phyloP scores from a whole-genome alignment of 1,284 basidiomycete genomes.

The Boletus coffeatus region DNA sequence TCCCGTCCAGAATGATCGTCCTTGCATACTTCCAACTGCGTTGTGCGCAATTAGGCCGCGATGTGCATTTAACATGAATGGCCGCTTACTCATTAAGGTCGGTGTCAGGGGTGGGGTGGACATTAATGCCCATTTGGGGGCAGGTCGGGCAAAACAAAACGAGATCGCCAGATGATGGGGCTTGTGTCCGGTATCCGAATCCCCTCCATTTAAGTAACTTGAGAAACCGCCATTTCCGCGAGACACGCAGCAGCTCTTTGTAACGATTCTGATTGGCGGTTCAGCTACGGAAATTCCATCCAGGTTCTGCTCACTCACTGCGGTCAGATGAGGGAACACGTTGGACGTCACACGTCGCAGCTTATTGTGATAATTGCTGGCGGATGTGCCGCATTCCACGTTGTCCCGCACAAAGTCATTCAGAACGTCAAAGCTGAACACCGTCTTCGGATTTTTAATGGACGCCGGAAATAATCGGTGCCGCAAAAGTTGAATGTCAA shows the following conservation, averaged over 20 bases:
- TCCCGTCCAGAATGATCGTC: slow-evolving; percentile 9
- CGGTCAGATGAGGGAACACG: not conserved
- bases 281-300: too few species aligned
- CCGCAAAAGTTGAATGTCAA: not conserved
- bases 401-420: not conserved
- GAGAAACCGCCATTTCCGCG: not conserved
- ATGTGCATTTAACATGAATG: too few species aligned
- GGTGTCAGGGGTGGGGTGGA: not conserved
- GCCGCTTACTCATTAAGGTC: too few species aligned
- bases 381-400: not conserved
- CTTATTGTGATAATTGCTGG: not conserved
- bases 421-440: not conserved
- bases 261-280: not conserved
- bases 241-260: not conserved
- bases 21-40: slow-evolving; percentile 2
- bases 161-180: not conserved
- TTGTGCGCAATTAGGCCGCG: too few species aligned
- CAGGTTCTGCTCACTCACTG: not conserved
- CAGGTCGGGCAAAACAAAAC: not conserved
- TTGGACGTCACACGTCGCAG: not conserved
- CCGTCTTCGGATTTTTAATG: not conserved
- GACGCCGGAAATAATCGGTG: not conserved
- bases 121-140: not conserved
- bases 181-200: not conserved
- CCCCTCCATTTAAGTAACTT: not conserved